phyloP scores from a whole-genome alignment of 495 filamentous ascomycete species.

The Daldinia vernicosa region DNA sequence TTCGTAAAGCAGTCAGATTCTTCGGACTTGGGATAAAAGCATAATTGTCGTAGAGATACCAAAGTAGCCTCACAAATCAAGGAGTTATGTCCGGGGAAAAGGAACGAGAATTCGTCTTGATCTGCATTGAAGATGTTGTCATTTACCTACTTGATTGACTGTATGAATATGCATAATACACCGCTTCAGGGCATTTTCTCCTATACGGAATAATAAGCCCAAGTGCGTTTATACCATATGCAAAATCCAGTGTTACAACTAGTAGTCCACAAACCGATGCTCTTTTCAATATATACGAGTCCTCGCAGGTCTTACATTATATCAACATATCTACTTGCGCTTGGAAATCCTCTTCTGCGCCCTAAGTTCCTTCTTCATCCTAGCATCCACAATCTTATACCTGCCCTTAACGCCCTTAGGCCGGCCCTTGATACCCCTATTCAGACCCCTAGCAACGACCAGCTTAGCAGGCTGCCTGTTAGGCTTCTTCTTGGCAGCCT shows the following conservation, averaged over 20 bases:
- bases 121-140: background rate
- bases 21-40: constrained; percentile 1
- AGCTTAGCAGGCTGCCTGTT: constrained; percentile 79
- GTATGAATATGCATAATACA: background rate
- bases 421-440: constrained; percentile 75
- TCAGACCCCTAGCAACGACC: constrained; percentile 85
- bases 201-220: background rate
- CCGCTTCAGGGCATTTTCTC: background rate
- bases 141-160: background rate
- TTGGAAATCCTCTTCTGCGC: constrained; percentile 80
- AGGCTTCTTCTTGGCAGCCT: constrained; percentile 85
- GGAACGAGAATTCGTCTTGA: background rate
- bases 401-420: constrained; percentile 87
- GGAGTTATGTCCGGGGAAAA: background rate
- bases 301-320: background rate
- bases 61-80: constrained; percentile 12
- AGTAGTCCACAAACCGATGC: background rate
- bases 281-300: background rate
- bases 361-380: constrained; percentile 98
- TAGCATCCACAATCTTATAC: constrained; percentile 98
- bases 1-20: background rate
- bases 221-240: background rate
- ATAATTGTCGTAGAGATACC: constrained; percentile 23
- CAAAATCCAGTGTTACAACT: background rate
- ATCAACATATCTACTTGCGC: constrained; percentile 44